Evolutionary conservation across 2,329 filamentous ascomycete species (phyloP).

Genomic region (Aspergillus clavatus): DNA sequence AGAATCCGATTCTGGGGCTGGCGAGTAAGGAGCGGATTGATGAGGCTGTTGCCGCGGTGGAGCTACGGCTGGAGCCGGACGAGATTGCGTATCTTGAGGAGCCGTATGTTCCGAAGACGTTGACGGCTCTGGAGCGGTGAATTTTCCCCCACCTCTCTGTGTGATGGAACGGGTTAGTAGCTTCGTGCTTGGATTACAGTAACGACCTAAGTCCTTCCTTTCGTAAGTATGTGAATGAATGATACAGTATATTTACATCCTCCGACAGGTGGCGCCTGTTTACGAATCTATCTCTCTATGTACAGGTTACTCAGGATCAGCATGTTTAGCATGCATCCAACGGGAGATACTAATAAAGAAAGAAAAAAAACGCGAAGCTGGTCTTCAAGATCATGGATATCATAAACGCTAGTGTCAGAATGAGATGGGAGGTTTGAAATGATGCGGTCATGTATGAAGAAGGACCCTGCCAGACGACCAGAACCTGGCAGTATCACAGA

Average conservation of each 20-base stretch:
- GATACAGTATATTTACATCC: too few species aligned
- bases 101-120: constrained; percentile 52
- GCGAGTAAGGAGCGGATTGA: constrained; percentile 57
- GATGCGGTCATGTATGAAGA: background rate
- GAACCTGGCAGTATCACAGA: background rate
- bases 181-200: background rate
- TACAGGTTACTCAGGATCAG: too few species aligned
- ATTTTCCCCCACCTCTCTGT: background rate
- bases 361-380: background rate
- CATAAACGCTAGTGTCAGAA: background rate
- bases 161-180: background rate
- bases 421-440: background rate
- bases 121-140: constrained; percentile 25
- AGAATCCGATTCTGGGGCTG: constrained; percentile 59
- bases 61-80: constrained; percentile 50
- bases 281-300: too few species aligned
- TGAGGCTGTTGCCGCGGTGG: constrained; percentile 50
- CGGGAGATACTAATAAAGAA: background rate
- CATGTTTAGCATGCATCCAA: background rate
- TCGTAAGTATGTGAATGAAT: too few species aligned
- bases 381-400: background rate
- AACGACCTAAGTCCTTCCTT: too few species aligned
- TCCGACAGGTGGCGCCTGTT: too few species aligned
- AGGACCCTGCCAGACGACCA: background rate
- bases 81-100: constrained; percentile 61